phyloP scores from a whole-genome alignment of 192 early-diverging fungal genomes.

The Diversispora epigaea region DNA sequence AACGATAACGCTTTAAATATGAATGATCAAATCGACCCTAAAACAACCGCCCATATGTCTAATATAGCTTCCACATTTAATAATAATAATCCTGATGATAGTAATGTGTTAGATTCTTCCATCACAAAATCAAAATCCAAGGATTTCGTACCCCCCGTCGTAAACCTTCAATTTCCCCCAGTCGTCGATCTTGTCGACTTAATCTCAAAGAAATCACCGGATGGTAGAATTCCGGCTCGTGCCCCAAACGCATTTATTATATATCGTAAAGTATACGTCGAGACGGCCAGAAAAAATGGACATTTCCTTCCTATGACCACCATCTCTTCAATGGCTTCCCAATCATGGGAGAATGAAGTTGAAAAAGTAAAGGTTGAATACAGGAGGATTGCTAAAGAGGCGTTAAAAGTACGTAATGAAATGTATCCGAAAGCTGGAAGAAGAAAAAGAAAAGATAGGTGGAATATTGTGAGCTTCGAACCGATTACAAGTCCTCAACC shows the following conservation, averaged over 20 bases:
- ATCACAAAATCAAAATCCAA: too few relatives aligned
- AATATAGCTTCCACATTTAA: too few relatives aligned
- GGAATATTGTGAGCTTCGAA: conserved; percentile 6
- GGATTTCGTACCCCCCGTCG: too few relatives aligned
- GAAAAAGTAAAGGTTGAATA: not conserved
- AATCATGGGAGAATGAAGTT: not conserved
- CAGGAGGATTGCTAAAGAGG: conserved; percentile 7
- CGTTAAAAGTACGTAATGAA: not conserved
- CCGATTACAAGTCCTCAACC: not conserved
- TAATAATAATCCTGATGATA: too few relatives aligned
- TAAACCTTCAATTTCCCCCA: not conserved
- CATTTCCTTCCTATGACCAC: conserved; percentile 17
- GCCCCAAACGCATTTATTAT: conserved; percentile 24
- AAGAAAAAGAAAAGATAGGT: not conserved
- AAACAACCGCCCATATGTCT: too few relatives aligned
- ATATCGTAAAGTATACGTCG: conserved; percentile 1
- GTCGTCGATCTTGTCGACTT: not conserved
- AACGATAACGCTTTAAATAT: too few relatives aligned
- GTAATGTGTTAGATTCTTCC: too few relatives aligned
- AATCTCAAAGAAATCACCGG: not conserved
- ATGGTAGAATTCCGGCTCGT: not conserved
- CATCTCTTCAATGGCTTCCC: conserved; percentile 16
- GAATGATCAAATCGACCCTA: too few relatives aligned
- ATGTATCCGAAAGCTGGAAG: not conserved
- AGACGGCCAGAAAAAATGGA: not conserved